Percentiles rank a stretch among this genome's conserved stretches.
Evolutionary conservation across 2,329 filamentous ascomycete species (phyloP).

Genomic region (Simplicillium aogashimaense): DNA sequence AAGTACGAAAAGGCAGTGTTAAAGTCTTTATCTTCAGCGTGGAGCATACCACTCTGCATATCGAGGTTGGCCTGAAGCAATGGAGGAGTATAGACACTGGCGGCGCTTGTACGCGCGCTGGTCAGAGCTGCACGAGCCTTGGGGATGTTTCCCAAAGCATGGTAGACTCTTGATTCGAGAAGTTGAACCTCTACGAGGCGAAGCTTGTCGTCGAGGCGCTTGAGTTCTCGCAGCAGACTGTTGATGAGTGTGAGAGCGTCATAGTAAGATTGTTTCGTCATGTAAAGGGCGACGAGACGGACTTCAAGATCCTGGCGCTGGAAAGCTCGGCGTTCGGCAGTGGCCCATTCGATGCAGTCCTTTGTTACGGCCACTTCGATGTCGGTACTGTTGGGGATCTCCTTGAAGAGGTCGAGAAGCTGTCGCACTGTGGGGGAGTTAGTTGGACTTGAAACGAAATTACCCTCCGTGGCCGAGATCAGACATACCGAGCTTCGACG

Average conservation of each 20-base stretch:
- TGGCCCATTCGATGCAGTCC: conserved; percentile 99
- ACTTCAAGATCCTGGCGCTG: conserved; percentile 97
- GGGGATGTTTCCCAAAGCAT: conserved; percentile 90
- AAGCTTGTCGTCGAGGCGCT: conserved; percentile 96
- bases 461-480: not conserved
- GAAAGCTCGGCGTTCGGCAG: conserved; percentile 88
- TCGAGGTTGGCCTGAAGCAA: conserved; percentile 91
- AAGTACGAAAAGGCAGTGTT: conserved; percentile 99
- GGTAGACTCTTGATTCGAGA: conserved; percentile 93
- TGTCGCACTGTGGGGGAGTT: conserved; percentile 62
- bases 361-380: conserved; percentile 92
- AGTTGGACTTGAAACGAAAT: not conserved
- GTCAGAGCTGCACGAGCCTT: conserved; percentile 94
- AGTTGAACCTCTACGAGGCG: conserved; percentile 96
- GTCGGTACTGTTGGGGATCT: conserved; percentile 90
- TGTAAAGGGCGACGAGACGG: conserved; percentile 84
- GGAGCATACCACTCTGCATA: conserved; percentile 98
- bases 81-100: conserved; percentile 94
- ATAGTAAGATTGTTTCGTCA: conserved; percentile 96
- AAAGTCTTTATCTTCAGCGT: conserved; percentile 98
- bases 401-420: conserved; percentile 87
- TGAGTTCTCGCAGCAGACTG: conserved; percentile 87
- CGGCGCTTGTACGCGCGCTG: conserved; percentile 86
- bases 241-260: conserved; percentile 96
- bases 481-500: conserved; percentile 80